These are phyloP conservation scores for Hypoxylon lenormandii DNA, from an alignment of 495 filamentous ascomycete species.

Conservation along the genomic window DNA sequence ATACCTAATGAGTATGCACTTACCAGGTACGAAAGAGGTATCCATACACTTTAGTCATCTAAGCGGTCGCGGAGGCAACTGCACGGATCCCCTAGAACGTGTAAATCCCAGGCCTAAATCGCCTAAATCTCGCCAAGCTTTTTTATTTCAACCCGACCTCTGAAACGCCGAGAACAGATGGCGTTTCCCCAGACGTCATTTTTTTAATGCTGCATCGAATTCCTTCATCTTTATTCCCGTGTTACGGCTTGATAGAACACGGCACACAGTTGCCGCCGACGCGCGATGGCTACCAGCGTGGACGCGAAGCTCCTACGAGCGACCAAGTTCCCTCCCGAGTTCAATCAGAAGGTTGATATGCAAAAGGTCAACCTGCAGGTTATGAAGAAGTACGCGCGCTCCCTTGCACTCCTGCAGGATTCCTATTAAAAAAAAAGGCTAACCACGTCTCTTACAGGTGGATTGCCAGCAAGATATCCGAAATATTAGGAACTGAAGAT, in stretches of 20 bases:
- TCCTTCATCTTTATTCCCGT: slow-evolving; percentile 26
- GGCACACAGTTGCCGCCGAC: slow-evolving; percentile 1
- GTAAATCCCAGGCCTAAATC: neutral
- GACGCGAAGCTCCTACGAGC: slow-evolving; percentile 87
- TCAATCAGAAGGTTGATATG: slow-evolving; percentile 96
- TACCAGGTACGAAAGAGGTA: slow-evolving; percentile 3
- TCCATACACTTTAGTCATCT: slow-evolving; percentile 16
- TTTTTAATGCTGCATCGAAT: slow-evolving; percentile 28
- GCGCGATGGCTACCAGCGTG: slow-evolving; percentile 75
- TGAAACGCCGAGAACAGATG: slow-evolving; percentile 36
- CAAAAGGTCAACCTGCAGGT: slow-evolving; percentile 95
- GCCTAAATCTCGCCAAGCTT: slow-evolving; percentile 19
- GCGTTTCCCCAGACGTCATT: slow-evolving; percentile 49
- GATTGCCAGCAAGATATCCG: slow-evolving; percentile 87
- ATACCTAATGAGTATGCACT: too few species aligned
- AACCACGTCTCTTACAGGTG: slow-evolving; percentile 71
- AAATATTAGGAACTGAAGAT: slow-evolving; percentile 89
- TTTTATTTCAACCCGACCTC: slow-evolving; percentile 26
- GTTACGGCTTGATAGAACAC: slow-evolving; percentile 1
- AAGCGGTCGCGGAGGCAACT: neutral
- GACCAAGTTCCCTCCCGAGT: slow-evolving; percentile 94
- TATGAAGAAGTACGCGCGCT: slow-evolving; percentile 87
- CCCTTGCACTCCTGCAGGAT: slow-evolving; percentile 1
- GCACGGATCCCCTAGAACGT: too few species aligned
- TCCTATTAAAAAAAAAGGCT: slow-evolving; percentile 29